Percentiles rank a stretch among this genome's conserved stretches.
Conservation (phyloP, 805 yeast species). For the Metschnikowia bowlesiae region DNA sequence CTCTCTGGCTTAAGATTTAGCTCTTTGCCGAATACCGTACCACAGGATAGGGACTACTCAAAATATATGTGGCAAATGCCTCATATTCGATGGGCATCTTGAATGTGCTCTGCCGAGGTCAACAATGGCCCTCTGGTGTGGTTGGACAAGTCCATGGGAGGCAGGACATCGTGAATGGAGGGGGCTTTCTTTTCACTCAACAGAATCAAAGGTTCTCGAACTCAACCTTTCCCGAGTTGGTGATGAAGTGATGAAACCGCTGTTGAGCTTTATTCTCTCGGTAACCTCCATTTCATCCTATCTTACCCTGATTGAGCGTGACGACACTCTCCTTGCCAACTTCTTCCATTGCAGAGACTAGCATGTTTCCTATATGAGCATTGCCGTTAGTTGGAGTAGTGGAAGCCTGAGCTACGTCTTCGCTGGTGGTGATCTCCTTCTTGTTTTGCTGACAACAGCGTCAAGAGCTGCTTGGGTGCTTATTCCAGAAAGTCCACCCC, state of each 20-base stretch:
- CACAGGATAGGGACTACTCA: conserved; percentile 92
- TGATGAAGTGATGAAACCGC: conserved; percentile 96
- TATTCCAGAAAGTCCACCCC: conserved; percentile 55
- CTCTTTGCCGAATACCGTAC: conserved; percentile 89
- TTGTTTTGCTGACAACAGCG: conserved; percentile 85
- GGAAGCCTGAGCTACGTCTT: conserved; percentile 96
- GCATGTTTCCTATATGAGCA: conserved; percentile 79
- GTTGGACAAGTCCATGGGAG: conserved; percentile 89
- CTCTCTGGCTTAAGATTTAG: conserved; percentile 92
- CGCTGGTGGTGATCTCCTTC: conserved; percentile 89
- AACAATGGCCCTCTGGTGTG: conserved; percentile 89
- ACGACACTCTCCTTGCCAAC: conserved; percentile 99
- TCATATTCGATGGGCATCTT: conserved; percentile 56
- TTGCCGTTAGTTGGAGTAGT: conserved; percentile 98
- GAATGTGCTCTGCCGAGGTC: conserved; percentile 92
- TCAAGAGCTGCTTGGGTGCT: conserved; percentile 97
- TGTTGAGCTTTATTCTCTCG: conserved; percentile 97
- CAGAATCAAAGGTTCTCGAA: conserved; percentile 88
- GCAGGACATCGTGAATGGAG: conserved; percentile 84
- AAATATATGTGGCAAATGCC: conserved; percentile 95
- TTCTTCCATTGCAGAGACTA: conserved; percentile 96
- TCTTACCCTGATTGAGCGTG: conserved; percentile 96
- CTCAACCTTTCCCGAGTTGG: conserved; percentile 90
- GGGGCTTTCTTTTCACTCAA: conserved; percentile 91
- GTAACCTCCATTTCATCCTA: conserved; percentile 92